Base-by-base conservation (phyloP, 2,329 filamentous ascomycete genomes). In the Aspergillus sp. region DNA sequence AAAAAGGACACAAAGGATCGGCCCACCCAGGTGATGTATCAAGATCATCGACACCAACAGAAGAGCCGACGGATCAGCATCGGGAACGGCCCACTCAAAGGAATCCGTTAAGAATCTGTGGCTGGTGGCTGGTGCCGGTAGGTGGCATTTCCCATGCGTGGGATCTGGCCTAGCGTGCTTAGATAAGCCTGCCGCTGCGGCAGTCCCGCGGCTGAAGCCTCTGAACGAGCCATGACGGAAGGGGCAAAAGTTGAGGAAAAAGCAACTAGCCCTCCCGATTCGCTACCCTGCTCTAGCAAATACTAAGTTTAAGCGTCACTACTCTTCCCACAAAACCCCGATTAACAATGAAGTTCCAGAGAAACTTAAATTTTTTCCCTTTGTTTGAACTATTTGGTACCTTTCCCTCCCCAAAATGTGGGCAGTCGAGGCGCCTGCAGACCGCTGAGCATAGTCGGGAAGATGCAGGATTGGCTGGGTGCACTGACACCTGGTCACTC, bases 1-100 rank as follows among this genome's bases (percentile, higher is more conserved):
- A 17, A 47, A 44, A 32, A 50, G 23, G 51, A 54, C 56, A 59
- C 56, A 59, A 63, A 60, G 58, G 64, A 65, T 65, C 63, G 63
- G 58, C 60, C 64, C 63, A 65, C 64, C 51, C 55, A 64, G 56
- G 59, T 64, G 66, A 68, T 66, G 66, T 66, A 68, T 69, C 66
- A 68, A 68, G 67, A 69, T 69, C 64, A 65, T 62, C 63, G 54
- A 63, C 61, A 62, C 58, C 60, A 60, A 60, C 39, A 58, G 55
- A 64, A 66, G 60, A 68, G 59, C 63, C 64, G 64, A 66, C 60
- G 63, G 67, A 66, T 66, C 66, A 68, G 57, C 66, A 64, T 61
- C 66, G 64, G 66, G 62, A 59, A 61, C 59, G 67, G 58, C 58
- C 67, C 66, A 68, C 66, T 59, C 51, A 15, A 50, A 56, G 62